A percentile compares a stretch with the other conserved stretches of the same genome.
These are phyloP conservation scores for Alternaria sp. DNA, from an alignment of 2,329 filamentous ascomycete genomes.

Conservation along the genomic window DNA sequence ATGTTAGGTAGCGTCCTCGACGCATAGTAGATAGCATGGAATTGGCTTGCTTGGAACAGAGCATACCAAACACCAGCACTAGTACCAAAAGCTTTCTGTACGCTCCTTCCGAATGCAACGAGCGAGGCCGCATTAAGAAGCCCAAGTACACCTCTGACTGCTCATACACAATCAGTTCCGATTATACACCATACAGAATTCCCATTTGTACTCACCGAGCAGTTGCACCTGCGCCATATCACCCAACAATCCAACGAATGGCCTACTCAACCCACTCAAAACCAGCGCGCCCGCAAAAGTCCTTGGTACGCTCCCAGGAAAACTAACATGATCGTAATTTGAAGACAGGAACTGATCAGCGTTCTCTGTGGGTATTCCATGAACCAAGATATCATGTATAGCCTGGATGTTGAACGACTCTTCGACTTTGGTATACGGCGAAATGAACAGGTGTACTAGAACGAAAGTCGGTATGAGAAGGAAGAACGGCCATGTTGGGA, in stretches of 20 bases:
- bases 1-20: conserved; percentile 93
- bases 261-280: conserved; percentile 75
- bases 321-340: conserved; percentile 87
- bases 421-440: conserved; percentile 96
- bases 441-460: conserved; percentile 72
- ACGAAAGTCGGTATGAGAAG: conserved; percentile 44
- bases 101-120: conserved; percentile 68
- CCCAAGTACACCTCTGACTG: conserved; percentile 79
- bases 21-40: conserved; percentile 92
- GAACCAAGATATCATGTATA: conserved; percentile 83
- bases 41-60: conserved; percentile 80
- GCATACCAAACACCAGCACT: conserved; percentile 80
- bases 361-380: conserved; percentile 73
- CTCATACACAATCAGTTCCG: conserved; percentile 13
- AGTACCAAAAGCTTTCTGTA: conserved; percentile 73
- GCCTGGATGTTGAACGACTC: conserved; percentile 99
- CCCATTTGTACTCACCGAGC: conserved; percentile 56
- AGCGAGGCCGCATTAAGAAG: conserved; percentile 76
- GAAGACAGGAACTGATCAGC: conserved; percentile 63
- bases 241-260: conserved; percentile 66
- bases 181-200: neutral
- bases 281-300: conserved; percentile 85
- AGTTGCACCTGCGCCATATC: conserved; percentile 66
- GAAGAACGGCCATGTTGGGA: conserved; percentile 39
- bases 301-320: conserved; percentile 89